These are phyloP conservation scores for Phytophthora tentaculata DNA, from an alignment of 352 stramenopile genomes.

Conservation along the genomic window DNA sequence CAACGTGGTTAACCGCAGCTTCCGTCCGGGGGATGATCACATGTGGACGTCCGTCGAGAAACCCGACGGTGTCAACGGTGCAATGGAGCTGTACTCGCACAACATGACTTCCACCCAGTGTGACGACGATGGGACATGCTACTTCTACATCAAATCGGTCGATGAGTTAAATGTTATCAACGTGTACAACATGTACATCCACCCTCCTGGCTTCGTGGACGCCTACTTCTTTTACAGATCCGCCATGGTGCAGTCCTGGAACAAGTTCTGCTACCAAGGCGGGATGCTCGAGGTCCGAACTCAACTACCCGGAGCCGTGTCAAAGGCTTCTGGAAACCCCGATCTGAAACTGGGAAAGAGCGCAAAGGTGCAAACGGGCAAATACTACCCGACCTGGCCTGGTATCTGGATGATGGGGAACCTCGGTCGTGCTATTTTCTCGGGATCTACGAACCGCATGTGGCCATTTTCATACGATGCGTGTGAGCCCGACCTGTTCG, in stretches of 20 bases:
- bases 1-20: slow-evolving; percentile 85
- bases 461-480: slow-evolving; percentile 94
- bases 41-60: slow-evolving; percentile 95
- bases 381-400: slow-evolving; percentile 81
- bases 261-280: slow-evolving; percentile 96
- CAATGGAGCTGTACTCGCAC: slow-evolving; percentile 91
- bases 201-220: slow-evolving; percentile 47
- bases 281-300: slow-evolving; percentile 90
- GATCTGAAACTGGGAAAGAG: slow-evolving; percentile 38
- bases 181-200: slow-evolving; percentile 66
- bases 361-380: slow-evolving; percentile 58
- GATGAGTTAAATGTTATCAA: slow-evolving; percentile 44
- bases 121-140: slow-evolving; percentile 50
- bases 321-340: slow-evolving; percentile 49
- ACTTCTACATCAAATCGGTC: slow-evolving; percentile 49
- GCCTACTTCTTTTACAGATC: slow-evolving; percentile 55
- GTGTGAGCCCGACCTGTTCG: slow-evolving; percentile 69
- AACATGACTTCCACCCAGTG: slow-evolving; percentile 69
- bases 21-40: slow-evolving; percentile 91
- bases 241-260: slow-evolving; percentile 93
- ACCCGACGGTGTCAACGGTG: slow-evolving; percentile 91
- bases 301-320: slow-evolving; percentile 87
- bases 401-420: slow-evolving; percentile 95
- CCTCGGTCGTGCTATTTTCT: slow-evolving; percentile 92
- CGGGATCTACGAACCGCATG: slow-evolving; percentile 88